Percentiles rank a stretch among this genome's conserved stretches.
These are phyloP conservation scores for Cordyceps tenuipes DNA, from an alignment of 2,329 filamentous ascomycete species.

Conservation along the genomic window DNA sequence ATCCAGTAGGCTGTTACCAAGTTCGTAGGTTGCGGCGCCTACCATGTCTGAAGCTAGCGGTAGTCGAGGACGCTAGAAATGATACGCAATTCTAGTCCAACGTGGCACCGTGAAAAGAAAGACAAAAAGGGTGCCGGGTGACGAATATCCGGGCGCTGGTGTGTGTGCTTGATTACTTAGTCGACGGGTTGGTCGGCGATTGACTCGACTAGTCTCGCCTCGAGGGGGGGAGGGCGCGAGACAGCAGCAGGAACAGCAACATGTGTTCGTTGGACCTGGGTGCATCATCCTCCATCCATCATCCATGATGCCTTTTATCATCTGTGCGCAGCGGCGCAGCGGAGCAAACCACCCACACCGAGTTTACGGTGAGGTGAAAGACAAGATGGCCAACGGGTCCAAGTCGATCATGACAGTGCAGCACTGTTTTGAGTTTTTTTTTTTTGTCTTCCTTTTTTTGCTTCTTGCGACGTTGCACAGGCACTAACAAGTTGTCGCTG, in stretches of 20 bases:
- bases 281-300: too few species aligned
- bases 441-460: too few species aligned
- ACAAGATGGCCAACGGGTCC: not conserved
- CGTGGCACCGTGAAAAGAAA: not conserved
- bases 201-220: not conserved
- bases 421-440: not conserved
- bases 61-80: not conserved
- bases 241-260: too few species aligned
- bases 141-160: not conserved
- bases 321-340: not conserved
- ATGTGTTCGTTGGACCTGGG: too few species aligned
- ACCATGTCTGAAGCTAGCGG: not conserved
- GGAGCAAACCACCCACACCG: not conserved
- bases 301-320: not conserved
- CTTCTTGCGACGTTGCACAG: not conserved
- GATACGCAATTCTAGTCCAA: not conserved
- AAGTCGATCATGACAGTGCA: not conserved
- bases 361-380: not conserved
- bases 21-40: too few species aligned
- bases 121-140: not conserved
- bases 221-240: too few species aligned
- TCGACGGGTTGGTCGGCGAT: not conserved
- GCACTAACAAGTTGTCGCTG: not conserved
- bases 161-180: not conserved
- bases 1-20: too few species aligned